Conservation (phyloP, 2,329 filamentous ascomycete species). For the Cladosporium velox region DNA sequence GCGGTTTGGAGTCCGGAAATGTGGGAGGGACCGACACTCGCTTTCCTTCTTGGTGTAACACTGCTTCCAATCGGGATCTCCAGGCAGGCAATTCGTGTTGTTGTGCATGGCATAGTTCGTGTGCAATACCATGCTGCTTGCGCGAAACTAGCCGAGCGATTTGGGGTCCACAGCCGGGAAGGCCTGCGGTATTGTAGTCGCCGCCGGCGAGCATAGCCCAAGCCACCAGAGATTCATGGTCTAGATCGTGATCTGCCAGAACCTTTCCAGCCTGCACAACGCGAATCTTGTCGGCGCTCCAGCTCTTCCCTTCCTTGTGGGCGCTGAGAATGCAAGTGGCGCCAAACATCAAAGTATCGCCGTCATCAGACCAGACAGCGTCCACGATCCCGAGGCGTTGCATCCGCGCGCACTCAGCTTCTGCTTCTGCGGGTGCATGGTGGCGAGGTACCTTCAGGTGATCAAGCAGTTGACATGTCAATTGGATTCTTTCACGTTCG, state of each 20-base stretch:
- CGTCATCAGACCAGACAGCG: slow-evolving; percentile 53
- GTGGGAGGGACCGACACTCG: slow-evolving; percentile 27
- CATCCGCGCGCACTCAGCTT: slow-evolving; percentile 50
- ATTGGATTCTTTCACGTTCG: slow-evolving; percentile 36
- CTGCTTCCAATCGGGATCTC: slow-evolving; percentile 30
- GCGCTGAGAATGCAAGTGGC: slow-evolving; percentile 45
- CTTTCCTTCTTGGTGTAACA: slow-evolving; percentile 22
- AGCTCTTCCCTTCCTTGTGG: slow-evolving; percentile 27
- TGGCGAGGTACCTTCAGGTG: slow-evolving; percentile 46
- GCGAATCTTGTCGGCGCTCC: slow-evolving; percentile 39
- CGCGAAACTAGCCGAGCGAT: slow-evolving; percentile 35
- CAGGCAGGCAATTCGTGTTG: slow-evolving; percentile 28
- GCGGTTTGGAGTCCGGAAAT: slow-evolving; percentile 32
- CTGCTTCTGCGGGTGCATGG: slow-evolving; percentile 50
- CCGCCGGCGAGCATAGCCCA: slow-evolving; percentile 47
- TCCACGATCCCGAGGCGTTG: slow-evolving; percentile 49
- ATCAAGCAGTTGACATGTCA: slow-evolving; percentile 43
- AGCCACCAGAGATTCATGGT: slow-evolving; percentile 42
- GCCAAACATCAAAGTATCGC: slow-evolving; percentile 52
- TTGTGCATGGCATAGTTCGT: slow-evolving; percentile 31
- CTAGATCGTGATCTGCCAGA: slow-evolving; percentile 33
- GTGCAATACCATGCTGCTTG: slow-evolving; percentile 39
- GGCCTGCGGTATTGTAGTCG: slow-evolving; percentile 43
- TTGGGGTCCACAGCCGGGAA: slow-evolving; percentile 40
- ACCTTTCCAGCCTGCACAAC: slow-evolving; percentile 38